Conservation (phyloP, 306 rosid species). For the Delonix regia region DNA sequence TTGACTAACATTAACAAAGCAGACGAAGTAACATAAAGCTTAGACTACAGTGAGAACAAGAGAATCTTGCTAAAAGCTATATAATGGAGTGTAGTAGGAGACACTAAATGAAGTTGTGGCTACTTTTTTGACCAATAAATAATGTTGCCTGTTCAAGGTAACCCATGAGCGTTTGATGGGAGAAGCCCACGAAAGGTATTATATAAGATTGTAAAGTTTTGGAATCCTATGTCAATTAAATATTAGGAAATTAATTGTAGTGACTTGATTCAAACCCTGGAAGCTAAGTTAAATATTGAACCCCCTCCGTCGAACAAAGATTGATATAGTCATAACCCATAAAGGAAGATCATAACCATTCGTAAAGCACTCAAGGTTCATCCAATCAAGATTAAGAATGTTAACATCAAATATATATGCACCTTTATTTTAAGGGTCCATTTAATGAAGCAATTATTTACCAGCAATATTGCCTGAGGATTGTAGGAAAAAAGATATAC, state of each 20-base stretch:
- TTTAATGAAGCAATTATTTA: too few species aligned
- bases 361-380: too few species aligned
- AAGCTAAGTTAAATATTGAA: constrained; percentile 23
- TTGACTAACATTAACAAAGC: constrained; percentile 46
- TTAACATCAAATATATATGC: too few species aligned
- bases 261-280: constrained; percentile 14
- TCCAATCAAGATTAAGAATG: too few species aligned
- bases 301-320: constrained; percentile 28
- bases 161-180: constrained; percentile 58
- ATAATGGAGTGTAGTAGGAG: constrained; percentile 91
- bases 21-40: constrained; percentile 82
- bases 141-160: constrained; percentile 39
- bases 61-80: constrained; percentile 88
- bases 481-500: too few species aligned
- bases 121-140: constrained; percentile 65
- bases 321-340: too few species aligned
- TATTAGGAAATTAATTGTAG: background rate
- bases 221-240: constrained; percentile 80
- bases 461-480: too few species aligned
- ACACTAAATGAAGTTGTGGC: constrained; percentile 68
- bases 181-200: constrained; percentile 53
- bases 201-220: constrained; percentile 49
- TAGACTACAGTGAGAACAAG: constrained; percentile 63
- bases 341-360: background rate
- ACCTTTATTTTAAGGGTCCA: too few species aligned